Base-by-base conservation (phyloP, 208 protist species). In the Leishmania guyanensis region DNA sequence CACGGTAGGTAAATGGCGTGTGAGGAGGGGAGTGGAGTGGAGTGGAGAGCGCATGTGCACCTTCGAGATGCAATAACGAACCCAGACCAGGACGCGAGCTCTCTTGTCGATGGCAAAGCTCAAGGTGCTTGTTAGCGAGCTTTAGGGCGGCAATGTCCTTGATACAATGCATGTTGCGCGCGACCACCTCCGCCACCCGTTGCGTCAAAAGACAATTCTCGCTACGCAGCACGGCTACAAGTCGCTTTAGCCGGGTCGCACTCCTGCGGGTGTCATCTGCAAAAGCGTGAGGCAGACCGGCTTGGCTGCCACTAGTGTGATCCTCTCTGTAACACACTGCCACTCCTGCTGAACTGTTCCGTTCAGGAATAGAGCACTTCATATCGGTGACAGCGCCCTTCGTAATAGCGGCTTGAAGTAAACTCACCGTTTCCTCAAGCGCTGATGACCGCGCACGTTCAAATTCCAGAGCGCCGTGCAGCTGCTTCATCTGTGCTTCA, bases 121-220 rank as follows among this genome's bases (percentile, higher is more conserved):
- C 74, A 77, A 77, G 53, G 16, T 36, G 77, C 64, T 68, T 78
- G 64, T 60, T 51, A 8, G 72, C 33, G n/a, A 82, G 36, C 71
- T 73, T 87, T 54, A 89, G 64, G 39, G 73, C 75, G 12, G 85
- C 82, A 43, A 89, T 83, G 4, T 81, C 74, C 33, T 56, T 71
- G 54, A 86, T 82, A 39, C 83, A 84, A 8, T 72, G 62, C 60
- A 71, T 80, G 62, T 88, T 91, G 26, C 74, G 78, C 50, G 64
- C 64, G 8, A 84, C 85, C 60, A 89, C 50, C 75, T 78, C 78
- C 43, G 22, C 16, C 8, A 91, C 72, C 29, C 83, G 77, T 29
- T 71, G 70, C 29, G 84, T 85, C 62, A 91, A 73, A 26, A 91
- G 60, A 12, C 51, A 69, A 64, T 89, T 91, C 51, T 89, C 80